Conservation (phyloP, 192 early-diverging fungal species). For the Coemansia pectinata region DNA sequence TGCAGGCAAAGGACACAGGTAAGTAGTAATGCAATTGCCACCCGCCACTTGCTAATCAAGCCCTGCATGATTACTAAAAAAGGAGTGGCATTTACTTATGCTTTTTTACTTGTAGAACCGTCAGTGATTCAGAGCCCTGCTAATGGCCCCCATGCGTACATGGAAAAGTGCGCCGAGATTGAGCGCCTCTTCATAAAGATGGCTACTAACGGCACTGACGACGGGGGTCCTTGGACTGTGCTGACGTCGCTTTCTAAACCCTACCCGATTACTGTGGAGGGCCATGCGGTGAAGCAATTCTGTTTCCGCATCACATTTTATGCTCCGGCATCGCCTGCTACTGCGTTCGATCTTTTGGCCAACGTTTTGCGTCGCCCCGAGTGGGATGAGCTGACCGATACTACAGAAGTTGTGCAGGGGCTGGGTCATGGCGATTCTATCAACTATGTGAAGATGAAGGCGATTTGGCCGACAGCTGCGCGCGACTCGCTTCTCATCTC, state of each 20-base stretch:
- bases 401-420: slow-evolving; percentile 32
- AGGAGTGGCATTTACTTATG: not conserved
- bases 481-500: slow-evolving; percentile 52
- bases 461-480: slow-evolving; percentile 54
- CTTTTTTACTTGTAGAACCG: not conserved
- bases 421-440: slow-evolving; percentile 37
- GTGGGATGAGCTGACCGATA: slow-evolving; percentile 54
- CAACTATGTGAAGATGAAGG: slow-evolving; percentile 51
- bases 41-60: slow-evolving; percentile 6
- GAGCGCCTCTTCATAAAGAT: slow-evolving; percentile 32
- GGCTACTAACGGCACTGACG: slow-evolving; percentile 3
- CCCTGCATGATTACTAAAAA: not conserved
- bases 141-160: slow-evolving; percentile 18
- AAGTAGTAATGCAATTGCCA: not conserved
- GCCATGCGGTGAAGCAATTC: slow-evolving; percentile 42
- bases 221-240: slow-evolving; percentile 21
- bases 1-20: not conserved
- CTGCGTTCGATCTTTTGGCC: slow-evolving; percentile 51
- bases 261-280: slow-evolving; percentile 39
- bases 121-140: not conserved
- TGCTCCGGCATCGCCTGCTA: slow-evolving; percentile 31
- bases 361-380: slow-evolving; percentile 39
- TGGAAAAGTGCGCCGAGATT: slow-evolving; percentile 30
- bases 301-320: slow-evolving; percentile 45
- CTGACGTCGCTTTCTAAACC: slow-evolving; percentile 26